Conservation (phyloP, 768 basidiomycete species). For the Suillus subalutaceus region DNA sequence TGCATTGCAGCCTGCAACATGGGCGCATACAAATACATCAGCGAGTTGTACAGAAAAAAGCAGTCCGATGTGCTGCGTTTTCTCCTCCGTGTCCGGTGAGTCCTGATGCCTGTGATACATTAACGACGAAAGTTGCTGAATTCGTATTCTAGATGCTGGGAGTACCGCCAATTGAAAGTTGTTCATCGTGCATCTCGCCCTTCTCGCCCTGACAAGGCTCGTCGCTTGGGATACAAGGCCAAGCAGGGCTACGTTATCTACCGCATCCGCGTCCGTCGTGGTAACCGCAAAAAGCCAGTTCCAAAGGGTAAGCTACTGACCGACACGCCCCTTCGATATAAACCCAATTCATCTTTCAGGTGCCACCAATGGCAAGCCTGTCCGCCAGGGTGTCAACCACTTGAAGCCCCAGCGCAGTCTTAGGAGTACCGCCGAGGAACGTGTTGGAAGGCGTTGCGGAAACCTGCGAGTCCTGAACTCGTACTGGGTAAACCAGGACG, state of each 20-base stretch:
- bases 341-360: constrained; percentile 44
- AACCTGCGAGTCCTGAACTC: constrained; percentile 97
- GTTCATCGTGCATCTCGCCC: constrained; percentile 98
- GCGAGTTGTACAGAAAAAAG: constrained; percentile 98
- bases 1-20: constrained; percentile 55
- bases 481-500: constrained; percentile 99
- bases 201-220: constrained; percentile 98
- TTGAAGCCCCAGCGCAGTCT: constrained; percentile 96
- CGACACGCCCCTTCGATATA: neutral
- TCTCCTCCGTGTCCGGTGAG: constrained; percentile 92
- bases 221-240: constrained; percentile 98
- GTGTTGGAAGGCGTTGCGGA: constrained; percentile 94
- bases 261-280: constrained; percentile 94
- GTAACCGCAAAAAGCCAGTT: constrained; percentile 98
- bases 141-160: constrained; percentile 77
- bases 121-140: constrained; percentile 10
- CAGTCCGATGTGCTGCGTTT: constrained; percentile 97
- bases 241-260: constrained; percentile 99
- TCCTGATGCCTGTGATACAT: constrained; percentile 12
- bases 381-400: constrained; percentile 99
- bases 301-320: constrained; percentile 75
- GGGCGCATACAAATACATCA: constrained; percentile 96
- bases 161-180: constrained; percentile 97
- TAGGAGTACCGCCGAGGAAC: constrained; percentile 94
- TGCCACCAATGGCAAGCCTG: constrained; percentile 99